Evolutionary conservation across 768 basidiomycete species (phyloP), one percentile per base, ranked within the genome.

Genomic region (Plicaturopsis crispa): DNA sequence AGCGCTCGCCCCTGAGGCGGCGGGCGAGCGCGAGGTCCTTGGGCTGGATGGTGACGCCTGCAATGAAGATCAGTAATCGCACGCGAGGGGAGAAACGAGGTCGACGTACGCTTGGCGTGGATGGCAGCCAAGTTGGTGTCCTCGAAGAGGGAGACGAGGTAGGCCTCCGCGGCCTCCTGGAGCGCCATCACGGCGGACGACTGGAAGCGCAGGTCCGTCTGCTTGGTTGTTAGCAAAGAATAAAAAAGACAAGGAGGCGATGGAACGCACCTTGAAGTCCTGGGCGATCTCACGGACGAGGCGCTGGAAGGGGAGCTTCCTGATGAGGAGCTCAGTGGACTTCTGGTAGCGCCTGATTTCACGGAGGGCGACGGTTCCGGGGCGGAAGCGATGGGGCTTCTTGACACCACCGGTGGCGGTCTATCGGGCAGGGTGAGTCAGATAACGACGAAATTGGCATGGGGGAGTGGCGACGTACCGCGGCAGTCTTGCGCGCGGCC

Each of bases 181-280:
- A 91, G 73, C 21, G 90, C 90, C 73, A 87, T 78, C 49, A 93
- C 83, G 19, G 89, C 89, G 18, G 89, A 91, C 14, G 88, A 88
- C 66, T 94, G 91, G 84, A 93, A 93, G 48, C 90, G 88, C 40
- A 94, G 75, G 53, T 87, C 84, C 41, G 83, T 84, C 86, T 84
- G 44, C 8, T 36, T 13, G 20, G 34, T 23, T 28, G 32, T 28
- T 35, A 20, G 13, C 39, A 10, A 31, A 22, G 33, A 19, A 8
- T 5, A 11, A 39, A 2, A 31, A 28, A 23, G 10, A 36, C 33
- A 20, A 22, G n/a, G n/a, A n/a, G n/a, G n/a, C n/a, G n/a, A n/a
- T n/a, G n/a, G 39, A 24, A 51, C 61, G 31, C 32, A 70, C 72
- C 70, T 84, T 85, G 73, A 83, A 82, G 62, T 86, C 83, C 63